Base-by-base conservation (phyloP, 2,329 filamentous ascomycete species). In the Diplodia sapinea region DNA sequence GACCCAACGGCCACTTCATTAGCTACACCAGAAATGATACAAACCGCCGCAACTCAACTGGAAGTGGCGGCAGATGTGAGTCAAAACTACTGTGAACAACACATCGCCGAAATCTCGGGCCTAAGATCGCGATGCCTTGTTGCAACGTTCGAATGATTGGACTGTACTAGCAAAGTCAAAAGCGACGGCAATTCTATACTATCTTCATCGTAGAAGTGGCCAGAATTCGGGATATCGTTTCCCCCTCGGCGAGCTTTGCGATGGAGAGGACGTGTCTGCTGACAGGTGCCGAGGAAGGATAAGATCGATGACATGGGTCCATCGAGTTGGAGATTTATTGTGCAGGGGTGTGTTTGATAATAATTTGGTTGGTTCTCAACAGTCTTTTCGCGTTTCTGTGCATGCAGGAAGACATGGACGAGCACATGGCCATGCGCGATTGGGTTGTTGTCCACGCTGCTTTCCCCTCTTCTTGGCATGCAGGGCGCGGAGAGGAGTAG, bases 391-490 rank as follows among this genome's bases (percentile, higher is more conserved):
- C 43, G 8, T n/a, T 47, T 47, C 8, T 8, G 29, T 15, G 33
- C 5, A 20, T 13, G 9, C 31, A 23, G 1, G n/a, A 40, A 6
- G 23, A 12, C 8, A 9, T 9, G 31, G 13, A 23, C 17, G 51
- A n/a, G 26, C 31, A 26, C 31, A 33, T 15, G 52, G 52, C 17
- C 52, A 56, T n/a, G n/a, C 29, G 33, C 15, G 29, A 38, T 56
- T 36, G 26, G 17, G 29, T 29, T 20, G 33, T 9, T 20, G n/a
- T 47, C 20, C 17, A 36, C 43, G 26, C 20, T 17, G 11, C 9
- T 33, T 50, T 15, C 57, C 57, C 57, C 57, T 62, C 57, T 49
- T 50, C 57, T 62, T 62, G 57, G 57, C 57, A 33, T 26, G 6
- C n/a, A 23, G 49, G 20, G 57, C 23, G 47, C 26, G 57, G 57